phyloP scores from a whole-genome alignment of 257 asterid species.

The Solanum paucissectum region DNA sequence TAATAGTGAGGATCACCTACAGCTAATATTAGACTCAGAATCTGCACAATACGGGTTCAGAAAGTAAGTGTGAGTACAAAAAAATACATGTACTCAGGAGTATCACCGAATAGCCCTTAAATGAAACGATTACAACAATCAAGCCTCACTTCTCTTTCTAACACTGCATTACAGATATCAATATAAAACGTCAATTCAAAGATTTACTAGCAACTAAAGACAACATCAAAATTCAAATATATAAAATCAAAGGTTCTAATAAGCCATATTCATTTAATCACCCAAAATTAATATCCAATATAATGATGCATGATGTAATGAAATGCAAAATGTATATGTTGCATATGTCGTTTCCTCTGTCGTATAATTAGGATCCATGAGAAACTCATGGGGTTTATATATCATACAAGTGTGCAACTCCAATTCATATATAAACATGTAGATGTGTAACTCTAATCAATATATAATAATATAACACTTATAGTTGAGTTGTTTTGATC shows the following conservation, averaged over 20 bases:
- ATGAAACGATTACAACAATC: neutral
- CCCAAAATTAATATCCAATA: neutral
- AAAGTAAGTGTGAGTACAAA: neutral
- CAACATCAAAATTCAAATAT: neutral
- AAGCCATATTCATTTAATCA: neutral
- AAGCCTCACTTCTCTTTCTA: neutral
- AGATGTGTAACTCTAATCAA: neutral
- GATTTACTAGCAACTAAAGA: neutral
- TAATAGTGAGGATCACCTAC: neutral
- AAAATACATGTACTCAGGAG: neutral
- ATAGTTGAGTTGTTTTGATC: no score
- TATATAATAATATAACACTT: no score
- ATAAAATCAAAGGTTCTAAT: neutral
- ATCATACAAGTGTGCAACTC: neutral
- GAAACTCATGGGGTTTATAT: neutral
- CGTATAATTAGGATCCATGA: neutral
- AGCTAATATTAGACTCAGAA: neutral
- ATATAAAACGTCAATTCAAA: no score
- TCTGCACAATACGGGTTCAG: no score
- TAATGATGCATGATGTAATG: neutral
- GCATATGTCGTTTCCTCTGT: neutral
- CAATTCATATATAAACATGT: neutral
- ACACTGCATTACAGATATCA: neutral
- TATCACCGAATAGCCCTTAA: neutral
- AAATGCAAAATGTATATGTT: no score